Conservation (phyloP, 225 moss, liverwort and hornwort genomes). For the Physcomitrium patens region DNA sequence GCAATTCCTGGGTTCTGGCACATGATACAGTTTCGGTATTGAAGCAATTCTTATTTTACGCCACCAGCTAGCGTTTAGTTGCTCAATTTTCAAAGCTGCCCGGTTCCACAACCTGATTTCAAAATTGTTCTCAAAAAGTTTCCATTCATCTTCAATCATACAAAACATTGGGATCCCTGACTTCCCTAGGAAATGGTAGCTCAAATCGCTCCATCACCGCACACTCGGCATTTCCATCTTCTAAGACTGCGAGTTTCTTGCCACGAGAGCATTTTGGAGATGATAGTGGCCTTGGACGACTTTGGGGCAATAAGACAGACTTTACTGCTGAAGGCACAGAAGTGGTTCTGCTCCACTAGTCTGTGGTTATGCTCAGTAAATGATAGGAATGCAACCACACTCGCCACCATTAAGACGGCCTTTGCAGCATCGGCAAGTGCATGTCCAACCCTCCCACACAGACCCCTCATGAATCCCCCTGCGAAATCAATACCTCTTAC, state of each 20-base stretch:
- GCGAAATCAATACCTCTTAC: conserved; percentile 21
- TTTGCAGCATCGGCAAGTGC: conserved; percentile 43
- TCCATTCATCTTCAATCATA: conserved; percentile 59
- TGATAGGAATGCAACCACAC: no score
- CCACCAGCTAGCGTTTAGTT: no score
- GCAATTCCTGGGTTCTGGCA: no score
- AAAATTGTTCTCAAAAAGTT: conserved; percentile 16
- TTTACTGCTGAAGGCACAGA: conserved; percentile 19
- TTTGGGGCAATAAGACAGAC: conserved; percentile 23
- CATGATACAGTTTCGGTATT: no score
- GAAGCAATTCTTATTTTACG: no score
- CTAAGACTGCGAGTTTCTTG: conserved; percentile 60
- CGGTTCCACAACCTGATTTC: background rate
- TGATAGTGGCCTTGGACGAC: conserved; percentile 25
- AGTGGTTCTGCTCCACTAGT: conserved; percentile 39
- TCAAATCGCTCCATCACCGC: conserved; percentile 72
- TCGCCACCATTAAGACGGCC: no score
- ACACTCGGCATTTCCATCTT: conserved; percentile 58
- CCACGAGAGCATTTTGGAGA: conserved; percentile 53
- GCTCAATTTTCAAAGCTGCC: background rate
- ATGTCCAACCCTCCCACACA: conserved; percentile 30
- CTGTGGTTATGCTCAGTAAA: conserved; percentile 43
- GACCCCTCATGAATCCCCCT: conserved; percentile 51
- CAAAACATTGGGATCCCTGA: conserved; percentile 61
- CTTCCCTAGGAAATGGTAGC: conserved; percentile 63